Percentiles rank a stretch among this genome's conserved stretches.
These are phyloP conservation scores for Iberis pinnata DNA, from an alignment of 345 rosid genomes.

Conservation along the genomic window DNA sequence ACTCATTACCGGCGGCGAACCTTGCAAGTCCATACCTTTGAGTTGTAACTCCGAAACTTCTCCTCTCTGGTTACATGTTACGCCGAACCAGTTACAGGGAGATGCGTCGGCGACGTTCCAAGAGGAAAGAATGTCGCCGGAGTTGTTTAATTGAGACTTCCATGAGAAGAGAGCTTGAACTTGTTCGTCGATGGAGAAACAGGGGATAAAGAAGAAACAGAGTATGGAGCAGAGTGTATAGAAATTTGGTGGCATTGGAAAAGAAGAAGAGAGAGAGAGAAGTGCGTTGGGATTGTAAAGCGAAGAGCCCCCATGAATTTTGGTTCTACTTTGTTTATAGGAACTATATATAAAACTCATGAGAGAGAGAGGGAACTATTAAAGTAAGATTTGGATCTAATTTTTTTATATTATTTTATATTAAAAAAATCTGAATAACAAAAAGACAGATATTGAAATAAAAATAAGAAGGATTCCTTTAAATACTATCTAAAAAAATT, in stretches of 20 bases:
- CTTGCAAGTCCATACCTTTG: slow-evolving; percentile 53
- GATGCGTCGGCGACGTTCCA: slow-evolving; percentile 51
- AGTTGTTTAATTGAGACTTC: slow-evolving; percentile 55
- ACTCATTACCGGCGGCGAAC: slow-evolving; percentile 49
- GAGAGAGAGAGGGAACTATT: slow-evolving; percentile 5
- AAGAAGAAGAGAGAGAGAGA: slow-evolving; percentile 25
- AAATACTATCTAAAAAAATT: too few relatives aligned
- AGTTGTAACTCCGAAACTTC: slow-evolving; percentile 46
- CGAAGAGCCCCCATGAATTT: slow-evolving; percentile 56
- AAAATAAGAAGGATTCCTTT: too few relatives aligned
- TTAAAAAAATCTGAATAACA: too few relatives aligned
- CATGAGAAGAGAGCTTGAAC: slow-evolving; percentile 68
- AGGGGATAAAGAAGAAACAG: slow-evolving; percentile 32
- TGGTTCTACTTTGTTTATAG: slow-evolving; percentile 39
- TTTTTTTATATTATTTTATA: too few relatives aligned
- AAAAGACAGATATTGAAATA: too few relatives aligned
- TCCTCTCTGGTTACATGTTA: slow-evolving; percentile 50
- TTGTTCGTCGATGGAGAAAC: slow-evolving; percentile 55
- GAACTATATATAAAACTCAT: slow-evolving; percentile 34
- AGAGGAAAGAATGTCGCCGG: slow-evolving; percentile 39
- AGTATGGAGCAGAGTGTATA: slow-evolving; percentile 36
- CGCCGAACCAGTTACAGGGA: slow-evolving; percentile 74
- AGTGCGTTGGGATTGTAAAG: slow-evolving; percentile 56
- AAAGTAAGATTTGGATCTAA: slow-evolving; percentile 55
- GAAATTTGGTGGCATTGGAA: slow-evolving; percentile 49